A percentile compares a stretch with the other conserved stretches of the same genome.
These are phyloP conservation scores for Rhodotorula sphaerocarpa DNA, from an alignment of 768 basidiomycete genomes.

Conservation along the genomic window DNA sequence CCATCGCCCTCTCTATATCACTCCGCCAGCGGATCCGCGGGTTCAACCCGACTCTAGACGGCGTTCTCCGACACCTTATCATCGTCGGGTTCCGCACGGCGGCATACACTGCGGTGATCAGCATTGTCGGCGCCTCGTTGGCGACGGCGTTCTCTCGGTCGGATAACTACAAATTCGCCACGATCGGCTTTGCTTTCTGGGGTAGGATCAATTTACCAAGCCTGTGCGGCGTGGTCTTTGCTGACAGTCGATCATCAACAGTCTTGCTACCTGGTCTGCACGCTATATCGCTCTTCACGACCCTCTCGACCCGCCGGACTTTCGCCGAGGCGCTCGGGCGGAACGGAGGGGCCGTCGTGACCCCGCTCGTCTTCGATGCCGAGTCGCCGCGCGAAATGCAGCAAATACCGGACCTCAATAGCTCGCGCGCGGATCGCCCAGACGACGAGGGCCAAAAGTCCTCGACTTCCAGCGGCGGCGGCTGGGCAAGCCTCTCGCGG, in stretches of 20 bases:
- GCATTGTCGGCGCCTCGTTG: slow-evolving; percentile 4
- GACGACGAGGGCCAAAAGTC: too few relatives aligned
- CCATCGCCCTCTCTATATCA: slow-evolving; percentile 10
- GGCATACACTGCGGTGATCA: slow-evolving; percentile 3
- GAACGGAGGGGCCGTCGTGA: background rate
- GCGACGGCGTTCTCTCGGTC: background rate
- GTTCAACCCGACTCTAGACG: slow-evolving; percentile 10
- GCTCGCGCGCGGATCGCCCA: too few relatives aligned
- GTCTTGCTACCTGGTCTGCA: slow-evolving; percentile 15
- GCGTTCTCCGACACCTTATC: slow-evolving; percentile 5
- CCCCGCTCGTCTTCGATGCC: too few relatives aligned
- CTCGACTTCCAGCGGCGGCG: too few relatives aligned
- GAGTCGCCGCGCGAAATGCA: too few relatives aligned
- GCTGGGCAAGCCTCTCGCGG: too few relatives aligned
- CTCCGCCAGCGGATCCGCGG: slow-evolving; percentile 13
- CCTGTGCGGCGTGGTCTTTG: background rate
- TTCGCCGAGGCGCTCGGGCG: slow-evolving; percentile 1
- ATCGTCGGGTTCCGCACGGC: slow-evolving; percentile 10
- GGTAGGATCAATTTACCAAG: too few relatives aligned
- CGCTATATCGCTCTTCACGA: slow-evolving; percentile 26
- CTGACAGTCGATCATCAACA: background rate
- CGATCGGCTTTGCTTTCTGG: background rate
- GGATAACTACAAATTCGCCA: background rate
- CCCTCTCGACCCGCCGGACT: background rate
- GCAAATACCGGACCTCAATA: too few relatives aligned